Evolutionary conservation across 2,329 filamentous ascomycete genomes (phyloP).

Genomic region (Pseudopithomyces chartarum): DNA sequence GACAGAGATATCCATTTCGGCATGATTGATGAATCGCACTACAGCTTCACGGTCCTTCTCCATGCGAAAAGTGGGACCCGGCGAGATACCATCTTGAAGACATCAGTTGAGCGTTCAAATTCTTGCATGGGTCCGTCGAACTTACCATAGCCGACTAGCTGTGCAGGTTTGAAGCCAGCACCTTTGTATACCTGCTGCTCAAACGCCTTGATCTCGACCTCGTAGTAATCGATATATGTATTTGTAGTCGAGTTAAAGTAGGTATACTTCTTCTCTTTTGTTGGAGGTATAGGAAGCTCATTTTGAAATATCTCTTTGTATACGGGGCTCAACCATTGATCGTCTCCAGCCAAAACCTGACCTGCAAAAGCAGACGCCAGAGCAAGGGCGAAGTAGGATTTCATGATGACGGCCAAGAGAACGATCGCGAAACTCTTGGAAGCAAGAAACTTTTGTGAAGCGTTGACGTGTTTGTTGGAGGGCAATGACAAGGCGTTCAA

Average conservation of each 20-base stretch:
- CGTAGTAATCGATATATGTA: constrained; percentile 52
- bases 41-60: constrained; percentile 57
- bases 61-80: constrained; percentile 60
- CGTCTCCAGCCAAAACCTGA: constrained; percentile 24
- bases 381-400: constrained; percentile 15
- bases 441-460: constrained; percentile 10
- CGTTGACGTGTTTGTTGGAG: constrained; percentile 6
- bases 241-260: constrained; percentile 43
- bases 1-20: constrained; percentile 52
- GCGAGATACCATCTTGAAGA: constrained; percentile 54
- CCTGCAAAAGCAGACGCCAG: constrained; percentile 19
- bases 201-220: constrained; percentile 52
- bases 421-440: background rate
- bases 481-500: constrained; percentile 3
- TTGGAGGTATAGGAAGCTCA: constrained; percentile 53
- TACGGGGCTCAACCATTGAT: constrained; percentile 37
- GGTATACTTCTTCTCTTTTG: constrained; percentile 49
- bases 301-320: constrained; percentile 46
- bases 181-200: constrained; percentile 48
- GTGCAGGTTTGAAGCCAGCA: constrained; percentile 47
- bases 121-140: background rate
- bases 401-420: constrained; percentile 16
- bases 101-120: background rate
- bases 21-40: constrained; percentile 61
- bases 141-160: constrained; percentile 54